Evolutionary conservation across 139 green algal genomes (phyloP).

Genomic region (Picochlorum costavermella): DNA sequence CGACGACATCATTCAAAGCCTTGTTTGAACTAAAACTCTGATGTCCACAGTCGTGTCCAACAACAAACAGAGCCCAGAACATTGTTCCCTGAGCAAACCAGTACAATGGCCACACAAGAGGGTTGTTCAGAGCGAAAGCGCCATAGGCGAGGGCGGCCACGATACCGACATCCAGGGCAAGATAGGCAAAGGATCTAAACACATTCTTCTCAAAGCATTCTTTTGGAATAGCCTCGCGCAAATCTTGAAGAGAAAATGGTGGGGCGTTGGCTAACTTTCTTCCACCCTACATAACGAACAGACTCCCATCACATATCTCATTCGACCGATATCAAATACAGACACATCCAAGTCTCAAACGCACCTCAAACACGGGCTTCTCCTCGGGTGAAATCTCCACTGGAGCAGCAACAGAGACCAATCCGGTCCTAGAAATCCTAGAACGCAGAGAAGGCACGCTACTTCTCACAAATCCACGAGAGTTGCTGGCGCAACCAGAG

Average conservation of each 20-base stretch:
- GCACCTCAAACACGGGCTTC: slow-evolving; percentile 7
- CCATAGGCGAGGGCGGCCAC: slow-evolving; percentile 67
- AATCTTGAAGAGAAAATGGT: slow-evolving; percentile 74
- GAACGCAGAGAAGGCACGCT: too few species aligned
- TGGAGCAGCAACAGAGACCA: slow-evolving; percentile 5
- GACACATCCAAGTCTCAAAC: not conserved
- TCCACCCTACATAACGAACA: slow-evolving; percentile 19
- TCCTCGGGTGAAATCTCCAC: slow-evolving; percentile 2
- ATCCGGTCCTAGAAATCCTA: too few species aligned
- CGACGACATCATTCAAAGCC: slow-evolving; percentile 82
- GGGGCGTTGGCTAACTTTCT: slow-evolving; percentile 48
- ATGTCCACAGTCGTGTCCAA: slow-evolving; percentile 94
- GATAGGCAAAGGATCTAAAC: slow-evolving; percentile 55
- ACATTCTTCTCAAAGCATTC: slow-evolving; percentile 76
- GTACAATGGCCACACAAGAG: slow-evolving; percentile 84
- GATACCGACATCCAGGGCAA: slow-evolving; percentile 73
- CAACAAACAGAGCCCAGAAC: slow-evolving; percentile 97
- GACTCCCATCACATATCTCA: not conserved
- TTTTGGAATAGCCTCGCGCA: slow-evolving; percentile 71
- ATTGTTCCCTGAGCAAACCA: slow-evolving; percentile 94
- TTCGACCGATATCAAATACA: not conserved
- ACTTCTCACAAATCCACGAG: too few species aligned
- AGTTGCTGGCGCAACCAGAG: too few species aligned
- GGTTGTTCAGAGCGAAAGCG: slow-evolving; percentile 55
- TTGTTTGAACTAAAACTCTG: slow-evolving; percentile 88